Evolutionary conservation across 2,329 filamentous ascomycete species (phyloP), one percentile per base, ranked within the genome.

Genomic region (Dactylella cylindrospora): DNA sequence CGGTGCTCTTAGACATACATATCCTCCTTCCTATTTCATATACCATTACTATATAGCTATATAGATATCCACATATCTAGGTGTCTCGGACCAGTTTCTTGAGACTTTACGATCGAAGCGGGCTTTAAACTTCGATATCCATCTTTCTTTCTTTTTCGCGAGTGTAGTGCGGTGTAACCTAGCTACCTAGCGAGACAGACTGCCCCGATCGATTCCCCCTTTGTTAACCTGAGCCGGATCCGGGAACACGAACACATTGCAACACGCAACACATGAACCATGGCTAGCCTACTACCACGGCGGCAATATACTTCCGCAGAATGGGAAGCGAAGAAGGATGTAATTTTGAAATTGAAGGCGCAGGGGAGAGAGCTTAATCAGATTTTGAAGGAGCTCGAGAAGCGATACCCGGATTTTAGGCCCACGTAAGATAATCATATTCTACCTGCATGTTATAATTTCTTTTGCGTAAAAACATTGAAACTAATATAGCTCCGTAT

Each of bases 1-100:
- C 39, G 20, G 15, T 20, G 13, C 19, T 15, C 19, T 9, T 15
- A 22, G 23, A 9, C 15, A 36, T 50, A 9, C 15, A 36, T 50
- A 44, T 22, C 44, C 52, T 57, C 52, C 44, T 57, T 49, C 52
- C 52, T 57, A 49, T 46, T 50, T 25, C 20, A 57, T 57, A 41
- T 25, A 17, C 15, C 5, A n/a, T n/a, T n/a, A n/a, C n/a, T n/a
- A n/a, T n/a, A n/a, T n/a, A n/a, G n/a, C n/a, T n/a, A n/a, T n/a
- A n/a, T n/a, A n/a, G n/a, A n/a, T n/a, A n/a, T 13, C 43, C 13
- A 33, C 26, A 26, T 43, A 31, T 4, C 9, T 22, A 31, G 9
- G 8, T 5, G 20, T n/a, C 20, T 15, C 17, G 25, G 32, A 15
- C 40, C 32, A 29, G 15, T 19, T 44, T 20, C 25, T 19, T 19